A percentile compares a stretch with the other conserved stretches of the same genome.
These are phyloP conservation scores for Selaginella tamariscina DNA, from an alignment of 75 land plant species.

Conservation along the genomic window DNA sequence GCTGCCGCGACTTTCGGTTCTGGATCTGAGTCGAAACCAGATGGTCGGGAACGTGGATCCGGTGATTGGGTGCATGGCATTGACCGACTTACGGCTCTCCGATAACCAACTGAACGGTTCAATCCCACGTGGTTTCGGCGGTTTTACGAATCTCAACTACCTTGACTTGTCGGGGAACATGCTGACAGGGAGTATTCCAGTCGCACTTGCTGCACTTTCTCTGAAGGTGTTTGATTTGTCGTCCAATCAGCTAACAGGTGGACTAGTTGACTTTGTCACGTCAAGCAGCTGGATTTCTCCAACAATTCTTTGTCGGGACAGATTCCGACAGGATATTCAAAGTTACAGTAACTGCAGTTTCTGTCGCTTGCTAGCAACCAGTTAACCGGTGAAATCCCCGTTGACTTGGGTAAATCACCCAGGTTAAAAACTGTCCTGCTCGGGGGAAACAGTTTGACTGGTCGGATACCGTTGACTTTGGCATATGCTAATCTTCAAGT, in stretches of 20 bases:
- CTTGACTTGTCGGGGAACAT: constrained; percentile 38
- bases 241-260: neutral
- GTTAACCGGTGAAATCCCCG: constrained; percentile 46
- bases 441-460: constrained; percentile 40
- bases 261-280: neutral
- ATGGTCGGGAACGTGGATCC: neutral
- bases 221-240: neutral
- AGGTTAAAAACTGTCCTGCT: constrained; percentile 42
- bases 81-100: constrained; percentile 26
- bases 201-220: neutral
- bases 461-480: constrained; percentile 35
- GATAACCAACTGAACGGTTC: constrained; percentile 48
- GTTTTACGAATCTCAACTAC: constrained; percentile 42
- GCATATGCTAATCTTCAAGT: neutral
- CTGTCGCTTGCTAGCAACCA: constrained; percentile 20
- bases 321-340: constrained; percentile 24
- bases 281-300: constrained; percentile 51
- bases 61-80: neutral
- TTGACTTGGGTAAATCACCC: constrained; percentile 36
- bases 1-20: neutral
- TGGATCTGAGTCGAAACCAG: neutral
- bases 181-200: neutral
- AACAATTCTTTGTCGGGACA: constrained; percentile 40
- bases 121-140: constrained; percentile 60
- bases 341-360: neutral